Base-by-base conservation (phyloP, 1,139 yeast genomes). In the Pichia sp. region DNA sequence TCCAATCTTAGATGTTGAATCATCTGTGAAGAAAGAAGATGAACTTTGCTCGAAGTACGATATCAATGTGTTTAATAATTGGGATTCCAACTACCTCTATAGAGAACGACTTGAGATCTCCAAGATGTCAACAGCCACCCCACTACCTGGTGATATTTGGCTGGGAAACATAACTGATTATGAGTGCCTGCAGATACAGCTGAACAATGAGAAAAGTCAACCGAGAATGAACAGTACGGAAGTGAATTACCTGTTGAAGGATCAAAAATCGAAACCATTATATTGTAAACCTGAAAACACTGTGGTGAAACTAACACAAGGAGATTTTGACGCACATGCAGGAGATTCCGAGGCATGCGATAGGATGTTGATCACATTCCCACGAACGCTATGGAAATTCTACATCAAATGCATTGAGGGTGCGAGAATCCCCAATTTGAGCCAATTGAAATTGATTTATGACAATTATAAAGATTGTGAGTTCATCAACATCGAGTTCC, bases 21-120 rank as follows among this genome's bases (percentile, higher is more conserved):
- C 51, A 3, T 43, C 57, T 5, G 21, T 38, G 6, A 50, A 52
- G 34, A 29, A 29, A n/a, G 41, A 50, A 3, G 51, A 52, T 11
- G 55, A 52, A 24, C 36, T 55, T 16, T 54, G 57, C 29, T 51
- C 59, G 3, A 45, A 37, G n/a, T 54, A 52, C 41, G 60, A 58
- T 38, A 30, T 52, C 3, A 47, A 44, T 32, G 57, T 57, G 3
- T 56, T 58, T 56, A 66, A 68, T 41, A 69, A 76, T 47, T 83
- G 94, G 93, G 87, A 81, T 49, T 66, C 74, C 23, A 84, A 85
- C 50, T 78, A 80, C 51, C 65, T 72, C 25, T 68, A 77, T 39
- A 77, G 82, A 49, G 97, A 88, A 54, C 76, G 83, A 42, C 66
- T 83, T 10, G 96, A 87, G 56, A 80, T 87, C 42, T 67, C 86